These are phyloP conservation scores for Pyricularia sp. DNA, from an alignment of 2,329 filamentous ascomycete species.

Conservation along the genomic window DNA sequence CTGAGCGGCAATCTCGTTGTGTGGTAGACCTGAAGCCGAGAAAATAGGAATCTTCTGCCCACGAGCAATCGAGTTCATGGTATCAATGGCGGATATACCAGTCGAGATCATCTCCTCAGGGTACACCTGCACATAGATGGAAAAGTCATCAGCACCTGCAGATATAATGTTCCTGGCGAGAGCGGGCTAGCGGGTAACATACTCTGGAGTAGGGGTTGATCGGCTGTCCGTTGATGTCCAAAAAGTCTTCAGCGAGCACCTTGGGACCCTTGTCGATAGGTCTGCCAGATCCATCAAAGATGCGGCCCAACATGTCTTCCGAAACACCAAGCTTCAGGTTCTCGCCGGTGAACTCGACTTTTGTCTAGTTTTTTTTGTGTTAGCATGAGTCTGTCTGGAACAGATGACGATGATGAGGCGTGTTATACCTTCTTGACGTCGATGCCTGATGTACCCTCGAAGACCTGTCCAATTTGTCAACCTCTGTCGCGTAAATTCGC, in stretches of 20 bases:
- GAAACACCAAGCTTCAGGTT: constrained; percentile 98
- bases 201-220: constrained; percentile 98
- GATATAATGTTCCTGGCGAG: background rate
- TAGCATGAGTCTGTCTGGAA: background rate
- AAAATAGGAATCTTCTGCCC: constrained; percentile 99
- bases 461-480: constrained; percentile 51
- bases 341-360: constrained; percentile 92
- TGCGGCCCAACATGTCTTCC: constrained; percentile 97
- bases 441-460: constrained; percentile 92
- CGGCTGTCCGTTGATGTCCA: constrained; percentile 97
- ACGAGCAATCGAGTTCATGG: constrained; percentile 95
- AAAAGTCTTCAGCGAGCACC: constrained; percentile 92
- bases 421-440: constrained; percentile 88
- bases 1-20: constrained; percentile 98
- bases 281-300: constrained; percentile 95
- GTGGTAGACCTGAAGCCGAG: constrained; percentile 92
- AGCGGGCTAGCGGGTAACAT: constrained; percentile 19
- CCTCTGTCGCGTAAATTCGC: constrained; percentile 1
- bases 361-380: constrained; percentile 51
- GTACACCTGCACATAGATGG: constrained; percentile 53
- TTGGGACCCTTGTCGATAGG: constrained; percentile 99
- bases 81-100: constrained; percentile 97
- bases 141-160: background rate
- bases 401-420: background rate
- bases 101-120: constrained; percentile 99